phyloP scores from a whole-genome alignment of 2,329 filamentous ascomycete species.

The Trichoderma polysporum region DNA sequence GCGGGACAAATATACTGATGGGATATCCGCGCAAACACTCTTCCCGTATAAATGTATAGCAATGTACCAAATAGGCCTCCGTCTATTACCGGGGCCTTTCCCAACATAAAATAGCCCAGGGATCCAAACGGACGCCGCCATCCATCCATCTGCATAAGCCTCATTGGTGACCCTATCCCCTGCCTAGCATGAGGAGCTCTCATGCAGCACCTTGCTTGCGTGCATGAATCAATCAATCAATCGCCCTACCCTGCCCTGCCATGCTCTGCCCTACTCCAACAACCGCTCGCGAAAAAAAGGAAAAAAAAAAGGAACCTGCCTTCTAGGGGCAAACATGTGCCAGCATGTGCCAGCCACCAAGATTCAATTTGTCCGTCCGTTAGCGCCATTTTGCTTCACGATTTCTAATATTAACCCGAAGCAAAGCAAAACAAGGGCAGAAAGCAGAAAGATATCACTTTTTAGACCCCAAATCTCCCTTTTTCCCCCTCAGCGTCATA shows the following conservation, averaged over 20 bases:
- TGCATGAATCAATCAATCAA: neutral
- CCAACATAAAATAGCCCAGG: neutral
- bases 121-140: neutral
- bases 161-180: neutral
- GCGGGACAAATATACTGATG: neutral
- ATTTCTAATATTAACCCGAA: neutral
- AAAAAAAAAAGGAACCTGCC: neutral
- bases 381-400: neutral
- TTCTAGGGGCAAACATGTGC: neutral
- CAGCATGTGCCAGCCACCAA: neutral
- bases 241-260: neutral
- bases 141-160: conserved; percentile 7
- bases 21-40: neutral
- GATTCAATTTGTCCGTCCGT: conserved; percentile 1
- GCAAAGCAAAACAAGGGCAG: too few relatives aligned
- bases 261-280: too few relatives aligned
- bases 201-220: neutral
- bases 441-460: neutral
- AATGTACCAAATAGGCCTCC: neutral
- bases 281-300: neutral
- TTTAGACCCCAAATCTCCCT: neutral
- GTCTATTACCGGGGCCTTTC: conserved; percentile 7
- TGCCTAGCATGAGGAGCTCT: neutral
- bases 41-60: neutral
- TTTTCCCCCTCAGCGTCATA: neutral